Evolutionary conservation across 331 rosid genomes (phyloP).

Genomic region (Phaseolus coccineus): DNA sequence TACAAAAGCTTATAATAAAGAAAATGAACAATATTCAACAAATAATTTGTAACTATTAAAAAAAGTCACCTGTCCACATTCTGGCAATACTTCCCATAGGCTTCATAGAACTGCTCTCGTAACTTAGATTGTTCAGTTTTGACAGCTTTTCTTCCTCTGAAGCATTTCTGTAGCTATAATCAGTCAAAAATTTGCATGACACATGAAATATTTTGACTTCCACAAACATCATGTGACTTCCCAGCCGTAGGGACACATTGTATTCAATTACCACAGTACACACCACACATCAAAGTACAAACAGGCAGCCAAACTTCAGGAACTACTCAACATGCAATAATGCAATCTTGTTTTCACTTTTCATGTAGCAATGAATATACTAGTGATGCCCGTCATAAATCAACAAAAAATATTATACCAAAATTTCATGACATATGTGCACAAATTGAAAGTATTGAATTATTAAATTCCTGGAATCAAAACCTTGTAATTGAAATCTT

Average conservation of each 20-base stretch:
- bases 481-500: constrained; percentile 29
- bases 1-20: constrained; percentile 17
- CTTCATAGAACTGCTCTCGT: constrained; percentile 67
- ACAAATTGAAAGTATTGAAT: not conserved
- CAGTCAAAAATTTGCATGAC: constrained; percentile 59
- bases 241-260: constrained; percentile 10
- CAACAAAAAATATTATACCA: not conserved
- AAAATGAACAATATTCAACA: constrained; percentile 10
- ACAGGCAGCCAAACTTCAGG: constrained; percentile 33
- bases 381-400: not conserved
- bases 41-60: constrained; percentile 19
- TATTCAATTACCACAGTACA: not conserved
- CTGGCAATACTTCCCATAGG: constrained; percentile 69
- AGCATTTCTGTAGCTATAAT: constrained; percentile 90
- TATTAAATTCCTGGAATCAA: constrained; percentile 14
- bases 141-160: constrained; percentile 87
- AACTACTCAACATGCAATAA: constrained; percentile 1
- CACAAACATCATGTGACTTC: constrained; percentile 29
- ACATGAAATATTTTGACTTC: constrained; percentile 29
- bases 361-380: not conserved
- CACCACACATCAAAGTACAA: constrained; percentile 18
- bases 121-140: constrained; percentile 66
- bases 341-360: constrained; percentile 11
- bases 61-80: constrained; percentile 74
- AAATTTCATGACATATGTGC: constrained; percentile 9